Base-by-base conservation (phyloP, 768 basidiomycete species). In the Hygrophoropsis aurantiaca region DNA sequence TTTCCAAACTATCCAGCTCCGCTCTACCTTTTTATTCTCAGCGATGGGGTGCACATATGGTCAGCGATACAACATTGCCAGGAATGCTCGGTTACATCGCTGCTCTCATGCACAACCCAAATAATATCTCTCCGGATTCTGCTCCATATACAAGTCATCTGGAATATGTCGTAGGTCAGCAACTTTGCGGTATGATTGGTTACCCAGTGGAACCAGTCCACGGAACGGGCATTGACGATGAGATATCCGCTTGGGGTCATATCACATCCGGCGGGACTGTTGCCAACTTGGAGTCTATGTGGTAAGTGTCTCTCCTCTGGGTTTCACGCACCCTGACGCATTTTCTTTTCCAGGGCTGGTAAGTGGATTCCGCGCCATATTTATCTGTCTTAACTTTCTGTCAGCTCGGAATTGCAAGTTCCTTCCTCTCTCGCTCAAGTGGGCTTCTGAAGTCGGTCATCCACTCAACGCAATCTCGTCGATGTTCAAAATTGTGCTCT, bases 271-370 rank as follows among this genome's bases (percentile, higher is more conserved):
- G 62, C 36, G 75, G 75, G 3, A 64, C 73, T 9, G 61, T 77
- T 7, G 75, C 75, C 3, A 77, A 77, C 49, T 38, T 75, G 45
- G 75, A 77, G 53, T 72, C 75, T 13, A 70, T 74, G 47, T 75
- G 73, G 74, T 68, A 38, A 49, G 67, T 42, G 25, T 37, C 21
- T 25, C 21, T 32, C 37, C 50, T 30, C 27, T 30, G 6, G 27
- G 7, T 7, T 7, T 30, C 27, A 13, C 27, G 27, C 7, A 13
- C 27, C 6, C 27, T 30, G 13, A 30, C 27, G 13, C 27, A 13
- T 6, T 39, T 23, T 37, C 25, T 24, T 34, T 34, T 5, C 15
- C 33, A 47, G 53, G 52, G 43, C 16, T 40, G 25, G 16, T 51
- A 11, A 3, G 20, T 6, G 2, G 27, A 13, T 30, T 30, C 13